Conservation (phyloP, 2,329 filamentous ascomycete species). For the Alternaria hordeiaustralica region DNA sequence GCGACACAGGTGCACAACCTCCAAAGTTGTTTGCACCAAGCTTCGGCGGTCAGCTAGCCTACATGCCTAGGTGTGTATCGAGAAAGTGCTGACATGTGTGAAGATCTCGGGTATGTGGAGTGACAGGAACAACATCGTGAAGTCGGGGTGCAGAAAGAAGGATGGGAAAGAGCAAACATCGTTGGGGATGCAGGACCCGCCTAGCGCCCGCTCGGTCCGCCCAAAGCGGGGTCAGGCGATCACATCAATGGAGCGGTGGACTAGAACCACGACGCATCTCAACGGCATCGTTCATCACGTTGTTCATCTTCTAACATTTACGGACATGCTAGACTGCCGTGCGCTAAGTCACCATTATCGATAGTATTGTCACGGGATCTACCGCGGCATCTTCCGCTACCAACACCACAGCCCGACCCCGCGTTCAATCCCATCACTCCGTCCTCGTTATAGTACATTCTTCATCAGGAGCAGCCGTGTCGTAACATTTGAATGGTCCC, state of each 20-base stretch:
- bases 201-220: background rate
- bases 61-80: background rate
- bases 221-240: background rate
- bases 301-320: background rate
- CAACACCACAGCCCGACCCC: background rate
- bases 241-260: background rate
- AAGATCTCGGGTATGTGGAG: background rate
- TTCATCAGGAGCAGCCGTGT: background rate
- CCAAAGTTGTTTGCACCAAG: background rate
- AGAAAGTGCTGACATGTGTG: background rate
- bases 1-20: background rate
- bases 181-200: background rate
- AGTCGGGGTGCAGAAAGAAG: background rate
- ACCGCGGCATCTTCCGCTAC: background rate
- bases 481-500: background rate
- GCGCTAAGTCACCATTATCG: background rate
- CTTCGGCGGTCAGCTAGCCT: background rate
- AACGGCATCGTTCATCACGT: background rate
- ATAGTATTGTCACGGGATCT: background rate
- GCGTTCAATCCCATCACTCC: background rate
- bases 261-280: background rate
- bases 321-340: background rate
- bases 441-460: background rate
- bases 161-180: constrained; percentile 1
- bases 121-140: background rate